A percentile compares a stretch with the other conserved stretches of the same genome.
phyloP scores from a whole-genome alignment of 768 basidiomycete species.

The Inosperma sp. region DNA sequence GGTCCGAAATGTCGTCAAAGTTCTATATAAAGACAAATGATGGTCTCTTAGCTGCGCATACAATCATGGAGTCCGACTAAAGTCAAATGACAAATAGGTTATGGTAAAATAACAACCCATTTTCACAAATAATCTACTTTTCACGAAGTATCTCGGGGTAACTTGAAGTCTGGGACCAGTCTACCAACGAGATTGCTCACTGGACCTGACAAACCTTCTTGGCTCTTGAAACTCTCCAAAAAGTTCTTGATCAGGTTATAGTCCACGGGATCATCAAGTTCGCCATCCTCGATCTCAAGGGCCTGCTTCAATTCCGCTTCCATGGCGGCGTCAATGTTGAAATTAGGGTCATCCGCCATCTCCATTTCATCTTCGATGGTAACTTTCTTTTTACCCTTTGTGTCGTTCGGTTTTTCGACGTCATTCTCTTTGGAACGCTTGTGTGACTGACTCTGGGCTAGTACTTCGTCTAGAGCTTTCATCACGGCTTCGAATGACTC shows the following conservation, averaged over 20 bases:
- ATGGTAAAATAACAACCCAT: no score
- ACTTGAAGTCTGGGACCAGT: conserved; percentile 66
- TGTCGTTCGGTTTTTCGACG: conserved; percentile 14
- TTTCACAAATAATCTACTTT: background rate
- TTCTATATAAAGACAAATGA: no score
- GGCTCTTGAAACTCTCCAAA: conserved; percentile 92
- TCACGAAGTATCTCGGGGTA: conserved; percentile 64
- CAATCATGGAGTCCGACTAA: no score
- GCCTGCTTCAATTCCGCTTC: conserved; percentile 75
- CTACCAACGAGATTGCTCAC: conserved; percentile 87
- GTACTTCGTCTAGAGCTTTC: conserved; percentile 89
- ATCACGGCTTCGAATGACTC: conserved; percentile 95
- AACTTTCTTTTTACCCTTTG: conserved; percentile 47
- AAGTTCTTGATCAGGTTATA: conserved; percentile 96
- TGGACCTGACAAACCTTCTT: conserved; percentile 85
- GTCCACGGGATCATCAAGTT: conserved; percentile 54
- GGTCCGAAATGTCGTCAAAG: no score
- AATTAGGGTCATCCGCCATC: conserved; percentile 33
- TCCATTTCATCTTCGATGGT: conserved; percentile 14
- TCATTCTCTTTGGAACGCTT: conserved; percentile 1
- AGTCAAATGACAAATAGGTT: no score
- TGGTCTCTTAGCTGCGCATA: no score
- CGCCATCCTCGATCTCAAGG: conserved; percentile 54
- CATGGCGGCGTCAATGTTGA: conserved; percentile 81
- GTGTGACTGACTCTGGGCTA: conserved; percentile 40